Conservation (phyloP, 768 basidiomycete genomes). For the Auricularia sp. region DNA sequence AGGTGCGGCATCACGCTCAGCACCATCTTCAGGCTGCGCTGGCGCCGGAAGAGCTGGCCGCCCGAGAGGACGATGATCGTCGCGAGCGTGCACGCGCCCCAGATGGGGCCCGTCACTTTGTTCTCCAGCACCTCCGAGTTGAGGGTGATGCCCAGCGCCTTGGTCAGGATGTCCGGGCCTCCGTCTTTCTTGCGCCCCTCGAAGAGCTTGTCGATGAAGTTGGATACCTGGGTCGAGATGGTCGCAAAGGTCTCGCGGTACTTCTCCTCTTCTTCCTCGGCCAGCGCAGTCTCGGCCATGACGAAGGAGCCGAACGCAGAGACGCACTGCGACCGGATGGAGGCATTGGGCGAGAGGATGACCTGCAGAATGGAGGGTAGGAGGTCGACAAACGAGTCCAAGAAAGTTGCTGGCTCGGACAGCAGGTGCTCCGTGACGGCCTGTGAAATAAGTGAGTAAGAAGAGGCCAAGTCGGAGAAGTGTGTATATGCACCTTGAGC, state of each 20-base stretch:
- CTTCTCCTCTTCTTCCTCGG: not conserved
- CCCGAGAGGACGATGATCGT: slow-evolving; percentile 58
- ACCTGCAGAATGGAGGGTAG: slow-evolving; percentile 53
- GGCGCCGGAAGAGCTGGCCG: slow-evolving; percentile 31
- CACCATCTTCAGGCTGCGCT: slow-evolving; percentile 29
- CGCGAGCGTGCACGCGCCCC: slow-evolving; percentile 61
- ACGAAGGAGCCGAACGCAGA: not conserved
- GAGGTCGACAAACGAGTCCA: slow-evolving; percentile 52
- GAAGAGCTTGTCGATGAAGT: slow-evolving; percentile 24
- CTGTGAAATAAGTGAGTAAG: slow-evolving; percentile 24
- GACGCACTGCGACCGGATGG: not conserved
- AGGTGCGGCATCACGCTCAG: slow-evolving; percentile 42
- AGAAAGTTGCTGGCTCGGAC: slow-evolving; percentile 50
- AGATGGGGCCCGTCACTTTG: slow-evolving; percentile 45
- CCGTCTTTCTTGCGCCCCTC: not conserved
- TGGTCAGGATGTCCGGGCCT: not conserved
- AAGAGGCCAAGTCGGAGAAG: not conserved
- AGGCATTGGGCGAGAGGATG: slow-evolving; percentile 39
- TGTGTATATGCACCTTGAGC: slow-evolving; percentile 43
- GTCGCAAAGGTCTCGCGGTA: not conserved
- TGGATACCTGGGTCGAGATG: slow-evolving; percentile 19
- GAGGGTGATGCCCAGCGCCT: not conserved
- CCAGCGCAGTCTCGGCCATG: not conserved
- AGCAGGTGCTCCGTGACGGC: slow-evolving; percentile 62
- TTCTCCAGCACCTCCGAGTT: not conserved